Conservation (phyloP, 1,139 yeast genomes). For the Torulaspora globosa region DNA sequence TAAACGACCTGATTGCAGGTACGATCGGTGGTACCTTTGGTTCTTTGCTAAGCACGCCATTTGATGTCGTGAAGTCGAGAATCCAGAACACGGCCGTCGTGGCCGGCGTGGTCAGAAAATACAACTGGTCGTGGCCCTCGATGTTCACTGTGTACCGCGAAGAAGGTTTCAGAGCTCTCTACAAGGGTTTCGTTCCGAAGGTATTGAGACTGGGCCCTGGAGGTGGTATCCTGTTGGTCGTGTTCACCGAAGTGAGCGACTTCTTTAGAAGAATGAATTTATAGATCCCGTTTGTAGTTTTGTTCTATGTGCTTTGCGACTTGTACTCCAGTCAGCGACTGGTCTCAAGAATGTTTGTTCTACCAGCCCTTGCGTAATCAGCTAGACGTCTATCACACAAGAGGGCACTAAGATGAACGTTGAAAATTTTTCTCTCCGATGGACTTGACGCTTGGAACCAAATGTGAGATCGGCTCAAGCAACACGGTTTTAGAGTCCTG, state of each 20-base stretch:
- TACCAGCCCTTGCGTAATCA: constrained; percentile 53
- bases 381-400: constrained; percentile 36
- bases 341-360: constrained; percentile 45
- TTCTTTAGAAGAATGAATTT: constrained; percentile 58
- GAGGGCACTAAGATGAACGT: constrained; percentile 61
- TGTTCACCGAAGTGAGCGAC: constrained; percentile 91
- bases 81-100: constrained; percentile 80
- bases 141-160: constrained; percentile 72
- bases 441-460: constrained; percentile 56
- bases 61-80: constrained; percentile 96
- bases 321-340: no score
- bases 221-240: constrained; percentile 95
- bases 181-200: constrained; percentile 95
- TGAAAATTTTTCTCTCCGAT: constrained; percentile 52
- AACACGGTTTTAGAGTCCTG: constrained; percentile 65
- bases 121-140: constrained; percentile 89
- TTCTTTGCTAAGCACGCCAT: constrained; percentile 89
- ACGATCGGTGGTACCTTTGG: constrained; percentile 96
- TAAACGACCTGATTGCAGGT: constrained; percentile 88
- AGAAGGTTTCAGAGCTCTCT: constrained; percentile 84
- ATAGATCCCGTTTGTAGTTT: constrained; percentile 6
- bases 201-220: constrained; percentile 98
- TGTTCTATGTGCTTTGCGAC: background rate
- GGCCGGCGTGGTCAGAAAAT: constrained; percentile 63
- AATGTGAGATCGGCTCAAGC: constrained; percentile 41